These are phyloP conservation scores for Botrytis fragariae DNA, from an alignment of 2,329 filamentous ascomycete species.

Conservation along the genomic window DNA sequence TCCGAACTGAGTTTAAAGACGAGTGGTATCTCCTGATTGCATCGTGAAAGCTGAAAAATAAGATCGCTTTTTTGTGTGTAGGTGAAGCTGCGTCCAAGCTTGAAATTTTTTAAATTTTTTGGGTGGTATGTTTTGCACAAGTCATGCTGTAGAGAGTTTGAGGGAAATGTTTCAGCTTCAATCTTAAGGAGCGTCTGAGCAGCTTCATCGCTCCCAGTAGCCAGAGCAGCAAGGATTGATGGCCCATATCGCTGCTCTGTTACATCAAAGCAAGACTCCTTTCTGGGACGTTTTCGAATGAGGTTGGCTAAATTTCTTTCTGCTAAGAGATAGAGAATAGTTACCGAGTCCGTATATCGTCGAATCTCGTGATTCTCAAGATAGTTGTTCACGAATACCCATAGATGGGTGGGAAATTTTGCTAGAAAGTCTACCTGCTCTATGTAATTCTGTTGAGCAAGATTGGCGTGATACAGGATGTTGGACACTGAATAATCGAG, in stretches of 20 bases:
- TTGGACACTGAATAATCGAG: constrained; percentile 46
- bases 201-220: constrained; percentile 35
- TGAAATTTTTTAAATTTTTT: constrained; percentile 10
- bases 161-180: constrained; percentile 14
- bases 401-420: constrained; percentile 35
- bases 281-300: constrained; percentile 35
- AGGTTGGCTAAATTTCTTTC: constrained; percentile 33
- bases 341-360: constrained; percentile 33
- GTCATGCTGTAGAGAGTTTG: constrained; percentile 10
- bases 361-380: constrained; percentile 35
- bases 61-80: constrained; percentile 21
- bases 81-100: constrained; percentile 19
- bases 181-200: constrained; percentile 32
- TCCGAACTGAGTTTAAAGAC: background rate
- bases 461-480: constrained; percentile 44
- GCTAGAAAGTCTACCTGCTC: constrained; percentile 40
- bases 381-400: constrained; percentile 38
- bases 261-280: constrained; percentile 27
- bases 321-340: constrained; percentile 41
- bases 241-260: constrained; percentile 38
- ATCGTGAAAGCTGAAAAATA: constrained; percentile 17
- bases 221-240: constrained; percentile 41
- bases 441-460: constrained; percentile 37
- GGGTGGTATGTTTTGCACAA: constrained; percentile 21
- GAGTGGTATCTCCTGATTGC: constrained; percentile 20